Evolutionary conservation across 768 basidiomycete species (phyloP).

Genomic region (Tricholoma matsutake): DNA sequence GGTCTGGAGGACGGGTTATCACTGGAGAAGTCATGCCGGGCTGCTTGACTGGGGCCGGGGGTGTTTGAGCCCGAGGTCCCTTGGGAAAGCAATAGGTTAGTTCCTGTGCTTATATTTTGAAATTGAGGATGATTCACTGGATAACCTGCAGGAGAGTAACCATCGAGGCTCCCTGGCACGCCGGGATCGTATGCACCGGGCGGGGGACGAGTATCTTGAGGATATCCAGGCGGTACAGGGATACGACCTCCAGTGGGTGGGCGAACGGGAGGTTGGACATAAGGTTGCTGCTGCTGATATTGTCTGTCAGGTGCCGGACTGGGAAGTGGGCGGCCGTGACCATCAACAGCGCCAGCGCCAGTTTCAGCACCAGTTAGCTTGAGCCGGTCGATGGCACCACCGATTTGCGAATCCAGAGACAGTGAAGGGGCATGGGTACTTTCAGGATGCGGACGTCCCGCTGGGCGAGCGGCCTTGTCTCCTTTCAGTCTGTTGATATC

Average conservation of each 20-base stretch:
- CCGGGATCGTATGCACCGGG: slow-evolving; percentile 32
- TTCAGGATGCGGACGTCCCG: slow-evolving; percentile 31
- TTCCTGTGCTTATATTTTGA: background rate
- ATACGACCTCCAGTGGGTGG: slow-evolving; percentile 43
- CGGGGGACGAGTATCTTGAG: slow-evolving; percentile 35
- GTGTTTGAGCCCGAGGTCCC: slow-evolving; percentile 16
- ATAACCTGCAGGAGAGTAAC: slow-evolving; percentile 34
- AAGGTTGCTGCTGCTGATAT: slow-evolving; percentile 30
- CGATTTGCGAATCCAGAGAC: slow-evolving; percentile 29
- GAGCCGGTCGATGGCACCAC: slow-evolving; percentile 41
- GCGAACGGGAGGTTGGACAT: slow-evolving; percentile 30
- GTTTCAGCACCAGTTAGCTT: slow-evolving; percentile 42
- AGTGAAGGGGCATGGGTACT: slow-evolving; percentile 31
- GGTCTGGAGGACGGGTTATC: slow-evolving; percentile 29
- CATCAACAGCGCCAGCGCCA: slow-evolving; percentile 29
- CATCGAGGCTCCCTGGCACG: slow-evolving; percentile 22
- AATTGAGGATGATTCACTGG: slow-evolving; percentile 22
- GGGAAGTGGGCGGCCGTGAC: slow-evolving; percentile 36
- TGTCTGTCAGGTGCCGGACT: slow-evolving; percentile 36
- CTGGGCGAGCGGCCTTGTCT: slow-evolving; percentile 43
- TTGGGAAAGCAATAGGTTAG: background rate
- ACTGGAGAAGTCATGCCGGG: slow-evolving; percentile 31
- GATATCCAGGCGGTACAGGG: slow-evolving; percentile 43
- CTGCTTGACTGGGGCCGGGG: slow-evolving; percentile 35
- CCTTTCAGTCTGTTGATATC: slow-evolving; percentile 80